phyloP scores from a whole-genome alignment of 257 asterid species.

The Lavandula angustifolia region DNA sequence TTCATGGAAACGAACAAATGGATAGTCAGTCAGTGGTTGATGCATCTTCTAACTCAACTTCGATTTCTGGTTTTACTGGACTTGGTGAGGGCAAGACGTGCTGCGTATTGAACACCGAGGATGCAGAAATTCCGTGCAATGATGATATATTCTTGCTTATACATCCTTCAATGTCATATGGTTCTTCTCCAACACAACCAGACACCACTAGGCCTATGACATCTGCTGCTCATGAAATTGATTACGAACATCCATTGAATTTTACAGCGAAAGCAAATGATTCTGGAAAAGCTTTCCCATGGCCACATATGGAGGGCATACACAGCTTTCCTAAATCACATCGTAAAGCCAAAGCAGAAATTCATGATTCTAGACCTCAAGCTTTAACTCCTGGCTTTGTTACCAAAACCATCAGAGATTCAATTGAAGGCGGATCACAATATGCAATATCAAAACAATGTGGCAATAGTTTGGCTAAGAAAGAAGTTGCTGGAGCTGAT shows the following conservation, averaged over 20 bases:
- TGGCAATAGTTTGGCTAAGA: conserved; percentile 40
- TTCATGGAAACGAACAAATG: conserved; percentile 37
- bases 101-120: conserved; percentile 82
- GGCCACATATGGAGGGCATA: conserved; percentile 42
- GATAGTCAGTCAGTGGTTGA: conserved; percentile 33
- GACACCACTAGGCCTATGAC: conserved; percentile 9
- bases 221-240: conserved; percentile 39
- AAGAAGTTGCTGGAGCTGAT: conserved; percentile 47
- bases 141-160: conserved; percentile 98
- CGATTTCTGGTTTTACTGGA: conserved; percentile 44
- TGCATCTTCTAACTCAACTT: conserved; percentile 44
- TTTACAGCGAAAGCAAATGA: conserved; percentile 47
- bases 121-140: conserved; percentile 94
- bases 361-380: conserved; percentile 40
- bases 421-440: conserved; percentile 42
- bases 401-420: too few relatives aligned
- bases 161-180: conserved; percentile 72
- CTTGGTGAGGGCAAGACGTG: conserved; percentile 47
- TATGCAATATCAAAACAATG: conserved; percentile 41
- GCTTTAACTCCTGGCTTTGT: conserved; percentile 43
- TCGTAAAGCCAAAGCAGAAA: conserved; percentile 28
- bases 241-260: conserved; percentile 41
- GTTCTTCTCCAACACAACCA: conserved; percentile 55
- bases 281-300: conserved; percentile 40
- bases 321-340: conserved; percentile 39